Conservation (phyloP, 1,139 yeast genomes). For the Candida dubliniensis region DNA sequence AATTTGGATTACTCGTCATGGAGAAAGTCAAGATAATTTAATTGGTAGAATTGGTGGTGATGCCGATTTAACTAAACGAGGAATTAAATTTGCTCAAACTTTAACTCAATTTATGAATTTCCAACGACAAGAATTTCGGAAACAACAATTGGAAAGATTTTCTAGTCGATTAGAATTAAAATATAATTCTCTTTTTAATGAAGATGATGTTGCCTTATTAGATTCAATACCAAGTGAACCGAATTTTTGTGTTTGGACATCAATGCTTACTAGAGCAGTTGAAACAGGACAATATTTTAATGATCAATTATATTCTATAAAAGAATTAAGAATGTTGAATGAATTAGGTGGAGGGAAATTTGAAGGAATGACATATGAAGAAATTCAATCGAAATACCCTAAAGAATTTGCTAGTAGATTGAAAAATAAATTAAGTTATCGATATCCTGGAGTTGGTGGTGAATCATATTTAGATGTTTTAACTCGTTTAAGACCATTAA, state of each 20-base stretch:
- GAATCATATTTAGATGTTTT: slow-evolving; percentile 93
- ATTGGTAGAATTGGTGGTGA: slow-evolving; percentile 90
- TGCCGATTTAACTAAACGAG: slow-evolving; percentile 76
- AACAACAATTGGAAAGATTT: slow-evolving; percentile 58
- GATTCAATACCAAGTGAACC: slow-evolving; percentile 55
- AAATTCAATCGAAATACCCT: slow-evolving; percentile 75
- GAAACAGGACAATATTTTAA: slow-evolving; percentile 78
- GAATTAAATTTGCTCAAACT: slow-evolving; percentile 70
- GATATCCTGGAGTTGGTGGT: slow-evolving; percentile 98
- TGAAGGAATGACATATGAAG: slow-evolving; percentile 88
- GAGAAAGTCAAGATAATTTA: slow-evolving; percentile 85
- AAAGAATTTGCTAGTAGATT: slow-evolving; percentile 80
- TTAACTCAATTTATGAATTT: slow-evolving; percentile 70
- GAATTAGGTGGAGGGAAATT: slow-evolving; percentile 91
- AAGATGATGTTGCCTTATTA: slow-evolving; percentile 22
- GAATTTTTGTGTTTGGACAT: slow-evolving; percentile 89
- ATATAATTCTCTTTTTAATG: slow-evolving; percentile 33
- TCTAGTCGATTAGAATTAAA: slow-evolving; percentile 43
- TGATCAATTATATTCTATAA: slow-evolving; percentile 71
- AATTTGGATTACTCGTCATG: slow-evolving; percentile 94
- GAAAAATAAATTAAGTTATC: slow-evolving; percentile 71
- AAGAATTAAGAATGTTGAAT: slow-evolving; percentile 90
- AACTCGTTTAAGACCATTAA: slow-evolving; percentile 83
- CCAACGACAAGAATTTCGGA: slow-evolving; percentile 71
- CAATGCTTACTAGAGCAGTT: slow-evolving; percentile 76